phyloP scores from a whole-genome alignment of 257 asterid species.

The Agastache rugosa region DNA sequence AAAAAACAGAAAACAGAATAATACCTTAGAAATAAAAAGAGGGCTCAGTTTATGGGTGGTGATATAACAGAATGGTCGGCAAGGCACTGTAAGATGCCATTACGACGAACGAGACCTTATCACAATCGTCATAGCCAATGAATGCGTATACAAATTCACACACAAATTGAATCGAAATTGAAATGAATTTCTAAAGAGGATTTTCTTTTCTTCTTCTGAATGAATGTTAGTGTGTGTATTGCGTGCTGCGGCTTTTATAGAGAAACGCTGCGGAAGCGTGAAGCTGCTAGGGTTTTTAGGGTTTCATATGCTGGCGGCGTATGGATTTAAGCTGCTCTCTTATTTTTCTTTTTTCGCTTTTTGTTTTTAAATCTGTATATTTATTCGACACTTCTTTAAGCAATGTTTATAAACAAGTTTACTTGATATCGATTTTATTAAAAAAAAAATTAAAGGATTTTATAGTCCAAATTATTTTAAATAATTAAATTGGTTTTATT shows the following conservation, averaged over 20 bases:
- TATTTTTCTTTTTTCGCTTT: background rate
- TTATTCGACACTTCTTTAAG: too few species aligned
- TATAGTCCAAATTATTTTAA: too few species aligned
- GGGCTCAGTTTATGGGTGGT: constrained; percentile 63
- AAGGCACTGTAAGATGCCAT: constrained; percentile 52
- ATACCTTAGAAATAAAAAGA: background rate
- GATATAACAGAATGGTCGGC: constrained; percentile 65
- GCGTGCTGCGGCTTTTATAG: background rate
- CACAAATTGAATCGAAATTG: background rate
- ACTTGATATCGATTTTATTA: too few species aligned
- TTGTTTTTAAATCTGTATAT: too few species aligned
- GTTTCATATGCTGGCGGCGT: constrained; percentile 29
- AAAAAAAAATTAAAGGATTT: too few species aligned
- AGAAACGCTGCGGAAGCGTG: background rate
- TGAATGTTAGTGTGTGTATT: background rate
- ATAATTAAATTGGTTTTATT: too few species aligned
- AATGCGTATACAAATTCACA: background rate
- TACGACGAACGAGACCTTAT: constrained; percentile 73
- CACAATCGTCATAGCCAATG: constrained; percentile 51
- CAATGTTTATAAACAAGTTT: too few species aligned
- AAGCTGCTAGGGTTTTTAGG: constrained; percentile 17
- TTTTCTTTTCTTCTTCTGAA: background rate
- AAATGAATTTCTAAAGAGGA: background rate
- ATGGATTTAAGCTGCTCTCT: background rate
- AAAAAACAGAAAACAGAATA: background rate